These are phyloP conservation scores for Anisodus acutangulus DNA, from an alignment of 257 asterid species.

Conservation along the genomic window DNA sequence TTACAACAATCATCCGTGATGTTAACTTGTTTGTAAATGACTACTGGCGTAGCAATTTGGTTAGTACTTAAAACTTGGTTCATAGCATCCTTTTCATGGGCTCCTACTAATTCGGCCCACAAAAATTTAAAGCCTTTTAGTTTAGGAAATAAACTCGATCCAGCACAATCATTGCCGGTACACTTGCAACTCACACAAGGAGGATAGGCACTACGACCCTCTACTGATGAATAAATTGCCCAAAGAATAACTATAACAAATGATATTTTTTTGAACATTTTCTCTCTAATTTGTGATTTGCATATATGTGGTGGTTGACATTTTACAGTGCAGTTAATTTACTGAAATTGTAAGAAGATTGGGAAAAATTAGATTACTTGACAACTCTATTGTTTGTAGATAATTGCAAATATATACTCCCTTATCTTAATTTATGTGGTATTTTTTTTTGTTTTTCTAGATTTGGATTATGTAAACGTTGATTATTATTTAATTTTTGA, in stretches of 20 bases:
- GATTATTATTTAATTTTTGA: too few species aligned
- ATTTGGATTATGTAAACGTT: too few species aligned
- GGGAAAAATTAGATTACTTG: background rate
- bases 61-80: background rate
- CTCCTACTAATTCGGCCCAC: background rate
- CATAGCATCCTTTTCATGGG: background rate
- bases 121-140: background rate
- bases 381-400: background rate
- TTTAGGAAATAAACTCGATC: background rate
- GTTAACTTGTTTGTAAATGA: background rate
- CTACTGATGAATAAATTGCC: background rate
- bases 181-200: background rate
- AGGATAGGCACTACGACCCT: background rate
- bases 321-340: background rate
- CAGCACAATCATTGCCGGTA: background rate
- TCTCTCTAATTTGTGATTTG: background rate
- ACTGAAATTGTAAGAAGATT: background rate
- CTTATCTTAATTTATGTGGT: too few species aligned
- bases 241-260: background rate
- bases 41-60: background rate
- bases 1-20: constrained; percentile 12
- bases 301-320: background rate
- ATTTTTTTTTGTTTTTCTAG: too few species aligned
- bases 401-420: background rate
- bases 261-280: background rate